Conservation (phyloP, 2,329 filamentous ascomycete species). For the Fusarium pseudonygamai region DNA sequence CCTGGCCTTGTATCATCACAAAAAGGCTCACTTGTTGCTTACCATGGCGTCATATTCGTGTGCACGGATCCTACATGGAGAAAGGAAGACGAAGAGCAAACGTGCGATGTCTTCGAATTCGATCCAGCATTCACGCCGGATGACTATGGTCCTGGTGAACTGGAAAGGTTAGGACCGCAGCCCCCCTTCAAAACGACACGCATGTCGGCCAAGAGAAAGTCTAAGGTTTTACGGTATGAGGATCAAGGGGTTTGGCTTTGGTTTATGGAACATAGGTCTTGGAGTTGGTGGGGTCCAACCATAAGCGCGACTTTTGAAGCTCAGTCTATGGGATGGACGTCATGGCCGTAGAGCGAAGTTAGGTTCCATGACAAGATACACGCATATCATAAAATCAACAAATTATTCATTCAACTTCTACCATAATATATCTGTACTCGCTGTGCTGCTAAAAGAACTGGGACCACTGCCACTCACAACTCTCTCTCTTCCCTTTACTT, state of each 20-base stretch:
- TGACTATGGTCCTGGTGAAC: background rate
- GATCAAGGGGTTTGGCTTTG: background rate
- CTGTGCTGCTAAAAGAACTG: accelerated
- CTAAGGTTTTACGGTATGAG: background rate
- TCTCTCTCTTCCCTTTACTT: background rate
- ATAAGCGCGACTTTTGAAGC: background rate
- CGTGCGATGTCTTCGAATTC: background rate
- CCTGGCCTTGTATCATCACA: background rate
- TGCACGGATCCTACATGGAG: background rate
- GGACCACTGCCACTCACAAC: accelerated
- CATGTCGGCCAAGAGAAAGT: background rate
- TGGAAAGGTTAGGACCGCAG: background rate
- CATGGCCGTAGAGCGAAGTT: background rate
- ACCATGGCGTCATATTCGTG: background rate
- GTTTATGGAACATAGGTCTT: background rate
- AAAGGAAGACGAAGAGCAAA: too few relatives aligned
- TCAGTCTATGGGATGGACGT: background rate
- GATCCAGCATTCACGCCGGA: background rate
- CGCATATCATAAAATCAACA: too few relatives aligned
- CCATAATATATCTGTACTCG: background rate
- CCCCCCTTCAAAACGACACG: background rate
- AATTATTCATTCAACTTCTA: background rate
- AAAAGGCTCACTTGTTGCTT: too few relatives aligned
- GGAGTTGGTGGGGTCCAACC: too few relatives aligned
- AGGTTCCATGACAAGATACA: too few relatives aligned